These are phyloP conservation scores for Bipolaris gigantea DNA, from an alignment of 2,329 filamentous ascomycete genomes.

Conservation along the genomic window DNA sequence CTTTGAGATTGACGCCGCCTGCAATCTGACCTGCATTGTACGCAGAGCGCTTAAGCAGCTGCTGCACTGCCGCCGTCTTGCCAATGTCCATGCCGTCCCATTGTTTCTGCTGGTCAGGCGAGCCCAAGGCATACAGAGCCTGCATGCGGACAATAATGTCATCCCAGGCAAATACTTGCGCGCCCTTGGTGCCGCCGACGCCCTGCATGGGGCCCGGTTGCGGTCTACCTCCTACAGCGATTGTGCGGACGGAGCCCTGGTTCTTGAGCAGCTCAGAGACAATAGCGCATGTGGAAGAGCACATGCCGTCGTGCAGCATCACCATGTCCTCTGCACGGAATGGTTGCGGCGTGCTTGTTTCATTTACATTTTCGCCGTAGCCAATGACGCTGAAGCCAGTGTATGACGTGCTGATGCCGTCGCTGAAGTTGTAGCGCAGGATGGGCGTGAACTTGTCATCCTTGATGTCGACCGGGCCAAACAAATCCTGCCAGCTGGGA, in stretches of 20 bases:
- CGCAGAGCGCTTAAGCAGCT: constrained; percentile 37
- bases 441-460: constrained; percentile 42
- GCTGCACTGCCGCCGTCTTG: constrained; percentile 38
- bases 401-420: constrained; percentile 35
- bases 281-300: constrained; percentile 52
- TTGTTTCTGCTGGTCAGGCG: constrained; percentile 31
- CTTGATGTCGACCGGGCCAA: constrained; percentile 38
- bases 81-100: constrained; percentile 37
- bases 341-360: constrained; percentile 37
- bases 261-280: constrained; percentile 51
- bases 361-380: constrained; percentile 33
- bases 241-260: constrained; percentile 48
- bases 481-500: constrained; percentile 42
- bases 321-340: constrained; percentile 47
- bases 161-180: constrained; percentile 42
- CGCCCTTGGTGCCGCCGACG: constrained; percentile 51
- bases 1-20: constrained; percentile 42
- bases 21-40: constrained; percentile 28
- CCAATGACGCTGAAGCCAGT: constrained; percentile 37
- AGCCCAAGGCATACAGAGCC: constrained; percentile 36
- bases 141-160: constrained; percentile 39
- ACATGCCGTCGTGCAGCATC: constrained; percentile 51
- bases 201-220: constrained; percentile 49
- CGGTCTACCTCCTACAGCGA: constrained; percentile 49
- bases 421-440: constrained; percentile 44